These are phyloP conservation scores for Pseudoneurospora amorphoporcata DNA, from an alignment of 495 filamentous ascomycete species.

Conservation along the genomic window DNA sequence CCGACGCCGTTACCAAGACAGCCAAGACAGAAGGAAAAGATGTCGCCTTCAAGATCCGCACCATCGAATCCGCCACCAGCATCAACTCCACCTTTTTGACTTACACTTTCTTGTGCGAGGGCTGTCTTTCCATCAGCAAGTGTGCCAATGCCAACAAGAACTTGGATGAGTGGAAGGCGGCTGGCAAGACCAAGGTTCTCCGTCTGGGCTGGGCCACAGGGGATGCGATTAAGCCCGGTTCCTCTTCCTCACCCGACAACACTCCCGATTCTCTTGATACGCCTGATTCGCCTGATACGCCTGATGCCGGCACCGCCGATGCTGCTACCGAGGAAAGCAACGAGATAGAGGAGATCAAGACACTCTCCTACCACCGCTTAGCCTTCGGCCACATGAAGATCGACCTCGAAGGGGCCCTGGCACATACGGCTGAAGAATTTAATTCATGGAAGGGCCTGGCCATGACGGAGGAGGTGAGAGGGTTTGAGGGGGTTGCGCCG, in stretches of 20 bases:
- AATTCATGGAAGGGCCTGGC: not conserved
- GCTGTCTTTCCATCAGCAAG: slow-evolving; percentile 6
- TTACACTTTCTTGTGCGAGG: slow-evolving; percentile 17
- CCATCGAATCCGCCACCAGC: slow-evolving; percentile 6
- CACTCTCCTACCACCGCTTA: not conserved
- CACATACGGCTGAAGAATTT: not conserved
- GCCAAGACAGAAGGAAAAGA: not conserved
- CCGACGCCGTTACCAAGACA: no score
- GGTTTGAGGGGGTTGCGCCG: not conserved
- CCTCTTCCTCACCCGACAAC: not conserved
- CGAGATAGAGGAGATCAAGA: no score
- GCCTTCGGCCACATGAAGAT: not conserved
- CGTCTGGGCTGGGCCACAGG: not conserved
- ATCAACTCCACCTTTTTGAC: slow-evolving; percentile 12
- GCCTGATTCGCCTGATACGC: no score
- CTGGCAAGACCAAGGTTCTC: not conserved
- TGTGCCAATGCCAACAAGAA: not conserved
- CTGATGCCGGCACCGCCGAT: no score
- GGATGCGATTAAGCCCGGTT: not conserved
- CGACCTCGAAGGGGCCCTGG: not conserved
- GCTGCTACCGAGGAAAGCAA: no score
- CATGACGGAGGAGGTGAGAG: not conserved
- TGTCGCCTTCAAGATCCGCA: slow-evolving; percentile 2
- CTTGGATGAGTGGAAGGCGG: not conserved
- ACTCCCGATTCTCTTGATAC: no score